Evolutionary conservation across 78 protist species (phyloP), one percentile per base, ranked within the genome.

Genomic region (Creolimax fragrantissima): DNA sequence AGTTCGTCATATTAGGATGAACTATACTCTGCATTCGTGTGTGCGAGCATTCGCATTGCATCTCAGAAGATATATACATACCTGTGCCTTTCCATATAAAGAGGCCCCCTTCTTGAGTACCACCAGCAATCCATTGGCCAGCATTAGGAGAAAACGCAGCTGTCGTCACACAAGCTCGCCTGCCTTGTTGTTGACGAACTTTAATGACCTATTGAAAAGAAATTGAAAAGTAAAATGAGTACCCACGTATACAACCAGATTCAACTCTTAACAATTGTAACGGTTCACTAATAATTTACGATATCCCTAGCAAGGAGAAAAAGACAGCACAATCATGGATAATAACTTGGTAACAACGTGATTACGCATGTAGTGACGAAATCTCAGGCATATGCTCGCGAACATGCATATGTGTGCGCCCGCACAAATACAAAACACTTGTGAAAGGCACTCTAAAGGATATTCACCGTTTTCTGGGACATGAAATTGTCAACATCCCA

Each of bases 401-500:
- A 24, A 58, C 74, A 58, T 58, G 24, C 74, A 58, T 58, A 58
- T 24, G 74, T 58, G 74, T 58, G 39, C 74, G 24, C 74, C 1
- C 74, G 24, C 74, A 58, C 1, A 58, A 17, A 58, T 58, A 24
- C 74, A 32, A 24, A 32, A 58, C 74, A 58, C 0, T 58, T 17
- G 74, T 58, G 74, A 17, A 58, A 58, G 24, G 39, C 24, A 17
- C 74, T 58, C 74, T 24, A 24, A 58, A 24, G 24, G 39, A 17
- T 24, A 58, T 24, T 58, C 74, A 58, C 74, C 74, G 74, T 58
- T 24, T 58, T 58, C 74, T 58, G 74, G 39, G 11, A 32, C 11
- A 24, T 58, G 7, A 24, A 24, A 11, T n/a, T 44, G 35, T 90
- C 93, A 1, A 90, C 83, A 84, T 94, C 95, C 97, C 97, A 96